Percentiles rank a stretch among this genome's conserved stretches.
Conservation (phyloP, 805 yeast genomes). For the Kazachstania martiniae region DNA sequence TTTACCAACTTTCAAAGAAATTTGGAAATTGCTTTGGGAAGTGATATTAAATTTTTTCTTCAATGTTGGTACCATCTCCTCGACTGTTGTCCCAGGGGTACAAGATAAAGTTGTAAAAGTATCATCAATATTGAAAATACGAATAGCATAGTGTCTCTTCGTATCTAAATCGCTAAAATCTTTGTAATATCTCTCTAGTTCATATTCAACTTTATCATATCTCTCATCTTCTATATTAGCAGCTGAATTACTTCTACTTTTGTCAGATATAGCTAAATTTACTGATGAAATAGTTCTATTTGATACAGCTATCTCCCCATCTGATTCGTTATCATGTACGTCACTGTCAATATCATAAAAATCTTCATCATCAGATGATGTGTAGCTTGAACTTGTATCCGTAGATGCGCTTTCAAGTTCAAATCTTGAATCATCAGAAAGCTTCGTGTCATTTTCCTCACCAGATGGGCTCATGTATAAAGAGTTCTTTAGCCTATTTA, state of each 20-base stretch:
- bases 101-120: constrained; percentile 74
- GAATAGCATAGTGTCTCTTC: constrained; percentile 33
- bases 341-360: constrained; percentile 5
- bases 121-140: constrained; percentile 77
- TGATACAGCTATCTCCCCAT: neutral
- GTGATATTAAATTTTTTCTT: constrained; percentile 72
- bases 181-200: constrained; percentile 29
- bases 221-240: constrained; percentile 19
- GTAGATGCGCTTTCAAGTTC: neutral
- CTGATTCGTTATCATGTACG: neutral
- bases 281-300: constrained; percentile 4
- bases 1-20: constrained; percentile 67
- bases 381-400: constrained; percentile 1
- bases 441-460: neutral
- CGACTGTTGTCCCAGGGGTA: constrained; percentile 64
- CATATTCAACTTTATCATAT: constrained; percentile 29
- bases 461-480: constrained; percentile 1
- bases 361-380: constrained; percentile 5
- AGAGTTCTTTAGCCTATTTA: neutral
- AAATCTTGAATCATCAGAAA: constrained; percentile 1
- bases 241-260: neutral
- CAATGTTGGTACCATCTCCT: constrained; percentile 58
- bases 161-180: constrained; percentile 27
- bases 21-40: constrained; percentile 58
- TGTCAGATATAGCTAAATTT: constrained; percentile 1